phyloP scores from a whole-genome alignment of 2,329 filamentous ascomycete species.

The Epichloe coenophiala region DNA sequence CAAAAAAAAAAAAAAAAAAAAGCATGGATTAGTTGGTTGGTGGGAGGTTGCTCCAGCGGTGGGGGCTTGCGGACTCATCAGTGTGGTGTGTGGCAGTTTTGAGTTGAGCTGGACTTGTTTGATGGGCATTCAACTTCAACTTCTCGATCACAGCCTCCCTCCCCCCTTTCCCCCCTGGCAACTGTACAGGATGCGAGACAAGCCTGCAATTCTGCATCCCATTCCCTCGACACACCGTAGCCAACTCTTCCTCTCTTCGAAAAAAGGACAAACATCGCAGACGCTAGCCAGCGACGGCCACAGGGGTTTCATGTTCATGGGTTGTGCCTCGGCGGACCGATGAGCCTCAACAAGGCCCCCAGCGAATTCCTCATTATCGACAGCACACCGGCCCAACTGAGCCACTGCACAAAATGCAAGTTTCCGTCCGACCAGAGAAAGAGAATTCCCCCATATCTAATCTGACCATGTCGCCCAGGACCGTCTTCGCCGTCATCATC shows the following conservation, averaged over 20 bases:
- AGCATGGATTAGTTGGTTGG: neutral
- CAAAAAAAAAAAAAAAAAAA: neutral
- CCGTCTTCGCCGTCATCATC: conserved; percentile 87
- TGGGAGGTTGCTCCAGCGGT: neutral
- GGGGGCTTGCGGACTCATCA: neutral
- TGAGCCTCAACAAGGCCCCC: conserved; percentile 7
- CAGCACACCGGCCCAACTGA: neutral
- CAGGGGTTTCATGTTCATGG: neutral
- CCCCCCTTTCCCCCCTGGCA: neutral
- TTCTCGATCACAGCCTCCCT: neutral
- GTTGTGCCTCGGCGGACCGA: conserved; percentile 5
- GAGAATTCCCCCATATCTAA: no score
- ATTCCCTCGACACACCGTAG: neutral
- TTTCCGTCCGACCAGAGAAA: neutral
- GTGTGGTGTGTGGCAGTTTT: no score
- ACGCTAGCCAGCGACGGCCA: neutral
- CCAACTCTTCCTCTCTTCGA: no score
- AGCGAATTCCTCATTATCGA: neutral
- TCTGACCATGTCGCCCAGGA: conserved; percentile 39
- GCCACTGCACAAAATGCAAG: neutral
- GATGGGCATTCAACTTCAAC: neutral
- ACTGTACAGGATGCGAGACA: neutral
- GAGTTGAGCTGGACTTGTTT: no score
- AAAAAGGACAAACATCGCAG: neutral
- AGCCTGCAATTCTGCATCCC: neutral